Base-by-base conservation (phyloP, 2,329 filamentous ascomycete species). In the Onygena corvina region DNA sequence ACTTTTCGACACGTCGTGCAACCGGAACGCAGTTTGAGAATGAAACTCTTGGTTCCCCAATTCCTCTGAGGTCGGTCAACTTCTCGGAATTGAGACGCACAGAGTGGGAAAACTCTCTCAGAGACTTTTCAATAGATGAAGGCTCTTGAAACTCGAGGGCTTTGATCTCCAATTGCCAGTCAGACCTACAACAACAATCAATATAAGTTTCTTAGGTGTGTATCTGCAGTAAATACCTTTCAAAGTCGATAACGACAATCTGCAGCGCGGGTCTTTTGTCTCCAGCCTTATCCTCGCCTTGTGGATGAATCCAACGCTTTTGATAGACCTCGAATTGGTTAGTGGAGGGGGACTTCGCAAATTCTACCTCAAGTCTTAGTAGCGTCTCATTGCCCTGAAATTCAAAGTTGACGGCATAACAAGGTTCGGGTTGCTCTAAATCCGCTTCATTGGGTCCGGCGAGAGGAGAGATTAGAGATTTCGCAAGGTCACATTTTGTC, bases 141-240 rank as follows among this genome's bases (percentile, higher is more conserved):
- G 52, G 54, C 30, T 61, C 56, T 8, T 67, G 56, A 20, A 70
- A 64, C 21, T 67, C 60, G 8, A 70, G 52, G 2, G 63, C 59
- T 52, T 66, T 65, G 50, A 70, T 61, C 49, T 69, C 65, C 7
- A 69, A 53, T 51, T 69, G 63, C 59, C 67, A 68, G 51, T 70
- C 67, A 11, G 61, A 62, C 36, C 67, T 69, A 50, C 23, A 25
- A 9, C 9, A 6, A 21, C n/a, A 25, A 6, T 35, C 57, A 34
- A 16, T 18, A 36, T 36, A 20, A 3, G 3, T 47, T 11, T 6
- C 2, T 21, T 6, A 18, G 11, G 7, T 14, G 8, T 47, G 25
- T 2, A 20, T 23, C 14, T 11, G 9, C n/a, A 11, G 20, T 2
- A 8, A 31, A 21, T 50, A 68, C 67, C 59, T 59, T 50, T 62